Base-by-base conservation (phyloP, 2,329 filamentous ascomycete species). In the Tolypocladium paradoxum region DNA sequence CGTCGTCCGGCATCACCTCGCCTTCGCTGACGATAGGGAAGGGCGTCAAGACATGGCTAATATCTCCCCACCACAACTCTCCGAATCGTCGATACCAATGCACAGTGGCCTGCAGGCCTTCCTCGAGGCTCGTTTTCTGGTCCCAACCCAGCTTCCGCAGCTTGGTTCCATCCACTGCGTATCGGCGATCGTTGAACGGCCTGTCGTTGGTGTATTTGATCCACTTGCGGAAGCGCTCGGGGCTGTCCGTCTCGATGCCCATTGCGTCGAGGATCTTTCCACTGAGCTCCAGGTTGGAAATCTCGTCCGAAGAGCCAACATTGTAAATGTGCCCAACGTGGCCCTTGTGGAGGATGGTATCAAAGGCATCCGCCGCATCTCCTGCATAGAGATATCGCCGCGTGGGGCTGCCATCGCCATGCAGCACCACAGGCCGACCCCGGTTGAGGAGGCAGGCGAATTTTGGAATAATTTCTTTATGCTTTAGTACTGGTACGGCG, bases 331-430 rank as follows among this genome's bases (percentile, higher is more conserved):
- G 84, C 1, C 87, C 87, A 35, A 87, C 74, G 49, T 77, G 72
- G 22, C 88, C 88, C 61, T 82, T 84, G 75, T 93, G 88, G 27
- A 93, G 76, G 62, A 93, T 90, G 0, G 87, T 90, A 70, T 93
- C 88, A 62, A 92, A 87, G 2, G 87, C 88, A 63, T 92, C 87
- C 4, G 85, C 85, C 2, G 87, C 88, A 64, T 93, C 88, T 9
- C 83, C 84, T 2, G 86, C 88, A 61, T 84, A 92, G 9, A 93
- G 77, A 64, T 91, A 93, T 53, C 87, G 77, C 33, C 88, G 78
- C 0, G 85, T 87, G 14, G 87, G 85, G 35, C 78, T 83, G 33
- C 88, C 88, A 59, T 90, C 82, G 31, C 88, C 88, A 64, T 92
- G 88, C 14, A 92, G 76, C 12, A 87, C 81, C 0, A 90, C 78